Conservation (phyloP, 2,329 filamentous ascomycete genomes). For the Pyricularia sp. region DNA sequence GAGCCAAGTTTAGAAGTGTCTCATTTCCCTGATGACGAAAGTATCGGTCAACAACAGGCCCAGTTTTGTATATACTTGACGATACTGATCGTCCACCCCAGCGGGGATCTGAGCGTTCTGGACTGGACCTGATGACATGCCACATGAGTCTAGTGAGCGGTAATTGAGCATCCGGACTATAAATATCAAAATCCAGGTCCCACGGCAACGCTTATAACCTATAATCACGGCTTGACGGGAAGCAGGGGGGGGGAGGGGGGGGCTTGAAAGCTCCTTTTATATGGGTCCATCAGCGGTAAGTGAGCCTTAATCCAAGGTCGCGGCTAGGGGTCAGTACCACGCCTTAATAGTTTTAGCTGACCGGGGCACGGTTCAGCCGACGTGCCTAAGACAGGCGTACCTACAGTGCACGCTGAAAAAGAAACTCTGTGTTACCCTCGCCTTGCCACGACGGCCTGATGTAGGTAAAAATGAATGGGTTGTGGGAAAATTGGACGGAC, state of each 20-base stretch:
- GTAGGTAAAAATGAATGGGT: too few relatives aligned
- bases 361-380: too few relatives aligned
- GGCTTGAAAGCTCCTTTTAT: not conserved
- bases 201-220: not conserved
- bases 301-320: not conserved
- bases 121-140: not conserved
- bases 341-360: too few relatives aligned
- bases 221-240: not conserved
- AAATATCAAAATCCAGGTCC: not conserved
- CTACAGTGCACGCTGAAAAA: not conserved
- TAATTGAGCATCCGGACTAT: not conserved
- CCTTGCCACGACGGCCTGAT: not conserved
- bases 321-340: not conserved
- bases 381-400: not conserved
- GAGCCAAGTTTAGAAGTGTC: not conserved
- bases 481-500: not conserved
- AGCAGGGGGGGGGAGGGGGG: too few relatives aligned
- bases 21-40: not conserved
- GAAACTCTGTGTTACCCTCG: not conserved
- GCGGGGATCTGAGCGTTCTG: not conserved
- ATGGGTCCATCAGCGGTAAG: not conserved
- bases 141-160: not conserved
- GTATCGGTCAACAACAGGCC: not conserved
- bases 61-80: not conserved
- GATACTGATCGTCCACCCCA: not conserved